phyloP scores from a whole-genome alignment of 768 basidiomycete species.

The Omphalotus guepiniiformis region DNA sequence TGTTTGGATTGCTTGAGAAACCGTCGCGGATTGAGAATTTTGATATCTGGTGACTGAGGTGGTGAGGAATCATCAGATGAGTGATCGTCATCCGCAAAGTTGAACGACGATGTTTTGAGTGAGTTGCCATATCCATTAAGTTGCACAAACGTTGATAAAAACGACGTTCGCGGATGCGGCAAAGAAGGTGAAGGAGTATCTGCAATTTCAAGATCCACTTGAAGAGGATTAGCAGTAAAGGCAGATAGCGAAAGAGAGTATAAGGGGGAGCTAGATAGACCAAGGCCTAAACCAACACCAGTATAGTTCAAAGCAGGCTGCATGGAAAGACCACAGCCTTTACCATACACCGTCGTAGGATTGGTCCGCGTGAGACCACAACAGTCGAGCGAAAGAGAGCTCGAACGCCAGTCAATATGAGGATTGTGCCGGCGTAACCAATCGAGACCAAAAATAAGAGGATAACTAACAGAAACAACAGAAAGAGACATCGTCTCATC shows the following conservation, averaged over 20 bases:
- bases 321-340: neutral
- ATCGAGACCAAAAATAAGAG: conserved; percentile 32
- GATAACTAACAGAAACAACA: conserved; percentile 23
- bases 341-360: neutral
- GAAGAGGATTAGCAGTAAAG: neutral
- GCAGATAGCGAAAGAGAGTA: neutral
- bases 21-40: neutral
- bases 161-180: neutral
- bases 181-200: neutral
- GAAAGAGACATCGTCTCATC: conserved; percentile 24
- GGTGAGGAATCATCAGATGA: neutral
- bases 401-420: conserved; percentile 26
- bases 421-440: conserved; percentile 35
- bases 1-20: neutral
- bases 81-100: neutral
- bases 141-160: neutral
- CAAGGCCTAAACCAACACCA: neutral
- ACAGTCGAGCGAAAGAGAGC: conserved; percentile 20
- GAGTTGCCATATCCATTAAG: neutral
- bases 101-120: neutral
- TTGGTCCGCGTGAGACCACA: conserved; percentile 13
- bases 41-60: neutral
- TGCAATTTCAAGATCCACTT: neutral
- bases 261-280: neutral
- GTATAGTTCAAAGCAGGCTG: neutral